phyloP scores from a whole-genome alignment of 371 early-diverging fungal species.

The Lichtheimia ornata region DNA sequence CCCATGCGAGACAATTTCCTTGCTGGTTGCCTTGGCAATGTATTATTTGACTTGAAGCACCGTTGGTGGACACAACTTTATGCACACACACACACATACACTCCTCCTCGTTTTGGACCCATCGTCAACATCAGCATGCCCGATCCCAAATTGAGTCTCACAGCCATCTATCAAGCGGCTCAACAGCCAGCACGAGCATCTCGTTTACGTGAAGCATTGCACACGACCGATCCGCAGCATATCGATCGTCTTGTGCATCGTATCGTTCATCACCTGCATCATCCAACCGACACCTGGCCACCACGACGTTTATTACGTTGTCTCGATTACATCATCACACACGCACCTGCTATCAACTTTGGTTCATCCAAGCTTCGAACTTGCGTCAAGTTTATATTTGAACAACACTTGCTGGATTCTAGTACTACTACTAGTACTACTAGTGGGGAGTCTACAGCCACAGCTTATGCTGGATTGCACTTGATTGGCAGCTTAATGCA shows the following conservation, averaged over 20 bases:
- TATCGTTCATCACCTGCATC: slow-evolving; percentile 2
- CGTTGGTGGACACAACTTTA: too few relatives aligned
- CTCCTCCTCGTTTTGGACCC: background rate
- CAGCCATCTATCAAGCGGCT: slow-evolving; percentile 7
- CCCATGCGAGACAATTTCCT: background rate
- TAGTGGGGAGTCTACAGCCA: background rate
- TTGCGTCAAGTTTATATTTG: slow-evolving; percentile 9
- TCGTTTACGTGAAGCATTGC: slow-evolving; percentile 1
- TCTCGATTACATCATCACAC: slow-evolving; percentile 11
- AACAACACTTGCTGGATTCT: background rate
- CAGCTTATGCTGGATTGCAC: background rate
- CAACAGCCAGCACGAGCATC: slow-evolving; percentile 1
- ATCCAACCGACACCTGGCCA: slow-evolving; percentile 16
- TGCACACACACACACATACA: too few relatives aligned
- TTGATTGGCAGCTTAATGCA: slow-evolving; percentile 10
- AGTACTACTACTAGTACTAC: background rate
- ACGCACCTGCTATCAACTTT: background rate
- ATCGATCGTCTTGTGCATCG: slow-evolving; percentile 15
- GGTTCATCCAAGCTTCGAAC: background rate
- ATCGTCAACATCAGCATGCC: background rate
- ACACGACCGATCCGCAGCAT: background rate
- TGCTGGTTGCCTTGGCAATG: too few relatives aligned
- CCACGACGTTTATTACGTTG: slow-evolving; percentile 15
- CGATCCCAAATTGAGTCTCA: slow-evolving; percentile 5
- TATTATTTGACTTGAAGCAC: too few relatives aligned